Percentiles rank a stretch among this genome's conserved stretches.
These are phyloP conservation scores for Termitomyces sp. DNA, from an alignment of 768 basidiomycete genomes.

Conservation along the genomic window DNA sequence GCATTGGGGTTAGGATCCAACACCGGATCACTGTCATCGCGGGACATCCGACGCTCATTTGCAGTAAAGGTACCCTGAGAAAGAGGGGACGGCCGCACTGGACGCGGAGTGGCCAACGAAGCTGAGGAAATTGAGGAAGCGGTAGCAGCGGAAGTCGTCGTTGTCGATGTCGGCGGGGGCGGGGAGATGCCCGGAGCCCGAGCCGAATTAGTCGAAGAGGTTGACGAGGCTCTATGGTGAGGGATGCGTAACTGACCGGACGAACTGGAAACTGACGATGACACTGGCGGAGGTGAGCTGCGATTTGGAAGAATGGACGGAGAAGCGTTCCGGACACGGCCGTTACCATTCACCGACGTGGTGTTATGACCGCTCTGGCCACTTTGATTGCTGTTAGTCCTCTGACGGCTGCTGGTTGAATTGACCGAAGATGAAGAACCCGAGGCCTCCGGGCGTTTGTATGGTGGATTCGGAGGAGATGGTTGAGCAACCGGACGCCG, in stretches of 20 bases:
- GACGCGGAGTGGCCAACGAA: constrained; percentile 31
- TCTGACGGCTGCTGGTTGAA: constrained; percentile 59
- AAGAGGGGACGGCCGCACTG: constrained; percentile 60
- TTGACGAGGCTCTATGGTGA: constrained; percentile 30
- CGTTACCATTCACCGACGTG: constrained; percentile 29
- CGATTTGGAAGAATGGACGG: constrained; percentile 24
- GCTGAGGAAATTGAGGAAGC: constrained; percentile 28
- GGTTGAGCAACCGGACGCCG: constrained; percentile 41
- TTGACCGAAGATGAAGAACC: constrained; percentile 77
- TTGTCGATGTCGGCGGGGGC: constrained; percentile 28
- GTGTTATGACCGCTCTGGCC: constrained; percentile 39
- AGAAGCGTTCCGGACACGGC: constrained; percentile 33
- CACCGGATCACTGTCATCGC: constrained; percentile 71
- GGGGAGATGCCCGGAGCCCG: constrained; percentile 30
- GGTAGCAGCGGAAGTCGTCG: constrained; percentile 27
- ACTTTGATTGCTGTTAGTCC: constrained; percentile 72
- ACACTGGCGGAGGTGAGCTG: constrained; percentile 25
- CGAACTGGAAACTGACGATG: constrained; percentile 23
- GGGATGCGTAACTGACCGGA: constrained; percentile 28
- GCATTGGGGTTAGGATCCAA: constrained; percentile 36
- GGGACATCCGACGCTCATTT: constrained; percentile 72
- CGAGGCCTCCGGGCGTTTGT: constrained; percentile 76
- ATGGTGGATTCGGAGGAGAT: constrained; percentile 63
- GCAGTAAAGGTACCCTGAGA: constrained; percentile 63
- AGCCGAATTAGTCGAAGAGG: constrained; percentile 47